Evolutionary conservation across 1,139 yeast species (phyloP).

Genomic region (Insectozyma bohioensis): DNA sequence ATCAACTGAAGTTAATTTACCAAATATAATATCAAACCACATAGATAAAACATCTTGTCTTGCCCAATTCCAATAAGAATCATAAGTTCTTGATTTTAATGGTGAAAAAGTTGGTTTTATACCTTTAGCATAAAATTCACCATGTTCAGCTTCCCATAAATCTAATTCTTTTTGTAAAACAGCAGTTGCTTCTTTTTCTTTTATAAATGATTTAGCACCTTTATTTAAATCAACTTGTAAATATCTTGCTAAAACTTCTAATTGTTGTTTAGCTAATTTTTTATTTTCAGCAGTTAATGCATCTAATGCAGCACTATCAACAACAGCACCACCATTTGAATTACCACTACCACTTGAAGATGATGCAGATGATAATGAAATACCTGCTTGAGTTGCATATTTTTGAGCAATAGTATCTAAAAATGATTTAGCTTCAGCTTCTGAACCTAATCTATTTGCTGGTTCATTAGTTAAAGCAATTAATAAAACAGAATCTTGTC

Average conservation of each 20-base stretch:
- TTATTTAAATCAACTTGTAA: slow-evolving; percentile 87
- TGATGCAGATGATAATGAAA: slow-evolving; percentile 65
- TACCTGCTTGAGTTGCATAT: slow-evolving; percentile 81
- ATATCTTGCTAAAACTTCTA: slow-evolving; percentile 93
- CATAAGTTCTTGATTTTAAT: slow-evolving; percentile 92
- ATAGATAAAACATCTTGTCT: slow-evolving; percentile 93
- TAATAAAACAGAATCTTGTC: slow-evolving; percentile 89
- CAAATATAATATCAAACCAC: slow-evolving; percentile 95
- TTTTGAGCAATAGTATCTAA: slow-evolving; percentile 80
- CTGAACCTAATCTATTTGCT: slow-evolving; percentile 79
- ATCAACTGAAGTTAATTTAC: slow-evolving; percentile 84
- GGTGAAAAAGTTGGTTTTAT: slow-evolving; percentile 87
- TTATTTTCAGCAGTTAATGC: slow-evolving; percentile 90
- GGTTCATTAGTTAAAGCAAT: slow-evolving; percentile 89
- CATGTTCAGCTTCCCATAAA: slow-evolving; percentile 91
- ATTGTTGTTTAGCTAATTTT: slow-evolving; percentile 88
- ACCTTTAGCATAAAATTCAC: slow-evolving; percentile 92
- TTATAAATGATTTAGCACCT: slow-evolving; percentile 83
- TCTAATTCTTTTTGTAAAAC: slow-evolving; percentile 88
- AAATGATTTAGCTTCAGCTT: slow-evolving; percentile 85
- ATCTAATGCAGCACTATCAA: slow-evolving; percentile 95
- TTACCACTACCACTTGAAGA: slow-evolving; percentile 51
- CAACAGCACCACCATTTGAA: slow-evolving; percentile 79
- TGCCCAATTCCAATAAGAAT: slow-evolving; percentile 99
- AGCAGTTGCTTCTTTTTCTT: slow-evolving; percentile 85